phyloP scores from a whole-genome alignment of 768 basidiomycete species.

The Gyrodon lividus region DNA sequence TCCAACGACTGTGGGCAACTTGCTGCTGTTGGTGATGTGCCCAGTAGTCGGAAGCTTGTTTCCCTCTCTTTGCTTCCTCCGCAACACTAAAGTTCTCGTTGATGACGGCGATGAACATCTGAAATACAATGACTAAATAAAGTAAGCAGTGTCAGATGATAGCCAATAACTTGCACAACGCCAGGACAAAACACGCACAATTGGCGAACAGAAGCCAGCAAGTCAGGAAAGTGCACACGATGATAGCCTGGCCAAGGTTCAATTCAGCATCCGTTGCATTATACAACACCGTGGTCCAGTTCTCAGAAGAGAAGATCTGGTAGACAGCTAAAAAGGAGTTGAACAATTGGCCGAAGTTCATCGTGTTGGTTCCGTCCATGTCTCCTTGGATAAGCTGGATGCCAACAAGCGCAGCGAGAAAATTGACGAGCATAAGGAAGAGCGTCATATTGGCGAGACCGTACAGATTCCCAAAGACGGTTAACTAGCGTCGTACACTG shows the following conservation, averaged over 20 bases:
- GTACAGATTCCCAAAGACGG: constrained; percentile 89
- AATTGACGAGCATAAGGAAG: constrained; percentile 87
- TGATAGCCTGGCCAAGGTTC: constrained; percentile 61
- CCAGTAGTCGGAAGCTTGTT: constrained; percentile 74
- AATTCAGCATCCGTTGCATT: constrained; percentile 58
- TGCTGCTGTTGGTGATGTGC: constrained; percentile 54
- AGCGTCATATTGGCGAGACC: constrained; percentile 90
- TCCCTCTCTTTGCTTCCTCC: constrained; percentile 82
- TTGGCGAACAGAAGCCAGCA: constrained; percentile 92
- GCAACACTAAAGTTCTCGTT: constrained; percentile 94
- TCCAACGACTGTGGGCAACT: constrained; percentile 51
- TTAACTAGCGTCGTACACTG: constrained; percentile 47
- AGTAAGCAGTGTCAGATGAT: constrained; percentile 7
- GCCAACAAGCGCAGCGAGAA: constrained; percentile 77
- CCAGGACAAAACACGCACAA: constrained; percentile 62
- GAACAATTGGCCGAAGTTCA: constrained; percentile 82
- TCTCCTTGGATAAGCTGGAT: constrained; percentile 88
- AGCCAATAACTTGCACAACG: background rate
- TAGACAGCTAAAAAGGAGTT: constrained; percentile 87
- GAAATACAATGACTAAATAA: constrained; percentile 76
- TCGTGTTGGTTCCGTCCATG: constrained; percentile 45
- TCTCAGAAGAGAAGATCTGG: constrained; percentile 89
- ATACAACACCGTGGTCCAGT: constrained; percentile 85
- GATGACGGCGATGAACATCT: constrained; percentile 97
- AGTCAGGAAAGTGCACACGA: constrained; percentile 70